A percentile compares a stretch with the other conserved stretches of the same genome.
These are phyloP conservation scores for Panicum hallii DNA, from an alignment of 202 grass and related monocot genomes.

Conservation along the genomic window DNA sequence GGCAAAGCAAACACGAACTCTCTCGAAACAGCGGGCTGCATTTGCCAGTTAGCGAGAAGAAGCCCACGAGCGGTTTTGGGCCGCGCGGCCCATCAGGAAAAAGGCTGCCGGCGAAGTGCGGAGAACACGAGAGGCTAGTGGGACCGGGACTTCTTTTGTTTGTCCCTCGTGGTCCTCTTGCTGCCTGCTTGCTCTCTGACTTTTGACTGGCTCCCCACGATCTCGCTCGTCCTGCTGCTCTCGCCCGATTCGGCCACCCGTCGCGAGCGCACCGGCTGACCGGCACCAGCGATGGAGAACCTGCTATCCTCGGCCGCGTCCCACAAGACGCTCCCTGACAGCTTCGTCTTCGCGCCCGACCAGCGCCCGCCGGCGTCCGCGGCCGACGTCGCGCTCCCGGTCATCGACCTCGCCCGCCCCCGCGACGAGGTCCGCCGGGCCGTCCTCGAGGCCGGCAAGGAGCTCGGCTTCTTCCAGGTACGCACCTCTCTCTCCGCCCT, in stretches of 20 bases:
- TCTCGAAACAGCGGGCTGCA: too few relatives aligned
- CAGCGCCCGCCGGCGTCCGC: slow-evolving; percentile 42
- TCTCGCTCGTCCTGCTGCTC: too few relatives aligned
- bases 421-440: slow-evolving; percentile 51
- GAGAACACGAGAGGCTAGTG: too few relatives aligned
- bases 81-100: too few relatives aligned
- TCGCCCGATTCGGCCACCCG: not conserved
- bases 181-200: too few relatives aligned
- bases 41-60: too few relatives aligned
- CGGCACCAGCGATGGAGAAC: slow-evolving; percentile 46
- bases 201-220: too few relatives aligned
- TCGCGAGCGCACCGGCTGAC: not conserved
- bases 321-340: slow-evolving; percentile 50
- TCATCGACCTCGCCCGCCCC: slow-evolving; percentile 62
- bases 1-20: too few relatives aligned
- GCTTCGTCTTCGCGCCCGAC: slow-evolving; percentile 59
- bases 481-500: not conserved
- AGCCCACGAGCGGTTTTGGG: too few relatives aligned
- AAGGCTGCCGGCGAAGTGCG: too few relatives aligned
- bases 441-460: slow-evolving; percentile 53
- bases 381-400: slow-evolving; percentile 44
- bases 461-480: slow-evolving; percentile 65
- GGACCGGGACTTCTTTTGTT: too few relatives aligned
- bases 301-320: slow-evolving; percentile 34
- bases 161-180: too few relatives aligned